Conservation (phyloP, 148 eudicot species). For the Rhododendron vialii region DNA sequence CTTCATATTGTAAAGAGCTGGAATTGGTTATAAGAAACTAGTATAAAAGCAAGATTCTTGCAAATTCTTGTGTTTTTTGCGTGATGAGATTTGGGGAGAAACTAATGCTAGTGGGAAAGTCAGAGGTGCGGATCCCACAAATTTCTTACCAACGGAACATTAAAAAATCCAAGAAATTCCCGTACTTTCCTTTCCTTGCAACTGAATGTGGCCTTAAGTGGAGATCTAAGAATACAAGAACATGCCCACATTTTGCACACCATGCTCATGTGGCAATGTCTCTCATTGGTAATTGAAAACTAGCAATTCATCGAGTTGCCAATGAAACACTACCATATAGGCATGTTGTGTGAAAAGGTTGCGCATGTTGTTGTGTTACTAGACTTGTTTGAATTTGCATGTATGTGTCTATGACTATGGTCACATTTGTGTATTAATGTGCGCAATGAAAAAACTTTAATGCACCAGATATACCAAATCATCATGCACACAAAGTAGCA, state of each 20-base stretch:
- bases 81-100: not conserved
- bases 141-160: not conserved
- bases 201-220: not conserved
- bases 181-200: not conserved
- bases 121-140: not conserved
- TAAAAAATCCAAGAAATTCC: not conserved
- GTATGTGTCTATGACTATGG: not conserved
- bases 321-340: not conserved
- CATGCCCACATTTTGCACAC: not conserved
- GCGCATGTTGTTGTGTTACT: not conserved
- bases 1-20: too few species aligned
- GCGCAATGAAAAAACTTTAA: not conserved
- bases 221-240: not conserved
- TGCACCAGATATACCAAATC: not conserved
- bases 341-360: not conserved
- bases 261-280: not conserved
- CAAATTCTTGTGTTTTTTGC: too few species aligned
- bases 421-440: not conserved
- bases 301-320: not conserved
- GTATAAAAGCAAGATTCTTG: too few species aligned
- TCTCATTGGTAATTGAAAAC: not conserved
- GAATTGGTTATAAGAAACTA: too few species aligned
- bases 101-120: not conserved
- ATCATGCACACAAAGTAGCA: not conserved
- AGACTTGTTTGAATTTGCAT: not conserved